Conservation (phyloP, 768 basidiomycete species). For the Brasilioporus rufonigricans region DNA sequence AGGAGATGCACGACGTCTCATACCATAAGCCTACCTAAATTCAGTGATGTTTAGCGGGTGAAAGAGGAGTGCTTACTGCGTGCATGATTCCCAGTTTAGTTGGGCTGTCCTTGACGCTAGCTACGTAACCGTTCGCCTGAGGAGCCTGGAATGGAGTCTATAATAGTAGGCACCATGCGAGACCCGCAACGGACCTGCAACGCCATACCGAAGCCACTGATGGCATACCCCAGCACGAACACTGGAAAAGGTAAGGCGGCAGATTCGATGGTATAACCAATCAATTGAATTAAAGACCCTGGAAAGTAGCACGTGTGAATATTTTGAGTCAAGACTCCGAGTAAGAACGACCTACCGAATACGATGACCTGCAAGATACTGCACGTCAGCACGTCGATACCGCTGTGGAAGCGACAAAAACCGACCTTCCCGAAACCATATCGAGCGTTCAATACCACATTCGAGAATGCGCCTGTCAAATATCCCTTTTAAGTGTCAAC, state of each 20-base stretch:
- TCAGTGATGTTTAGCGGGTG: not conserved
- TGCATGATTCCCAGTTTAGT: too few relatives aligned
- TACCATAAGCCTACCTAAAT: too few relatives aligned
- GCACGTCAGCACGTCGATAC: not conserved
- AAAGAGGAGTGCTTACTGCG: slow-evolving; percentile 29
- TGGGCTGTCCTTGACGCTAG: slow-evolving; percentile 37
- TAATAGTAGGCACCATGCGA: not conserved
- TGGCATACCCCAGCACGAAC: slow-evolving; percentile 39
- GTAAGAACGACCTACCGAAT: slow-evolving; percentile 18
- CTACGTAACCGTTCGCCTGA: slow-evolving; percentile 46
- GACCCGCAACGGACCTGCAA: slow-evolving; percentile 36
- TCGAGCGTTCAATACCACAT: too few relatives aligned
- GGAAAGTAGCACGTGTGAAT: not conserved
- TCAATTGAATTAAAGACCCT: slow-evolving; percentile 32
- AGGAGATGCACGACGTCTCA: not conserved
- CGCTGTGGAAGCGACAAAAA: not conserved
- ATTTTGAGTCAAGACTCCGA: not conserved
- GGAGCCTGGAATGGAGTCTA: slow-evolving; percentile 35
- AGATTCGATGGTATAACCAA: too few relatives aligned
- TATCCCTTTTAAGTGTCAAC: slow-evolving; percentile 29
- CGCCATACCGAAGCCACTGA: slow-evolving; percentile 40
- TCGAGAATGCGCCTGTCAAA: slow-evolving; percentile 33
- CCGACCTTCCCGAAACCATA: slow-evolving; percentile 36
- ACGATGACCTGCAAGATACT: slow-evolving; percentile 20
- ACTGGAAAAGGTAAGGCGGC: too few relatives aligned